A percentile compares a stretch with the other conserved stretches of the same genome.
Evolutionary conservation across 169 alveolate species (phyloP).

Genomic region (Eimeria tenella): DNA sequence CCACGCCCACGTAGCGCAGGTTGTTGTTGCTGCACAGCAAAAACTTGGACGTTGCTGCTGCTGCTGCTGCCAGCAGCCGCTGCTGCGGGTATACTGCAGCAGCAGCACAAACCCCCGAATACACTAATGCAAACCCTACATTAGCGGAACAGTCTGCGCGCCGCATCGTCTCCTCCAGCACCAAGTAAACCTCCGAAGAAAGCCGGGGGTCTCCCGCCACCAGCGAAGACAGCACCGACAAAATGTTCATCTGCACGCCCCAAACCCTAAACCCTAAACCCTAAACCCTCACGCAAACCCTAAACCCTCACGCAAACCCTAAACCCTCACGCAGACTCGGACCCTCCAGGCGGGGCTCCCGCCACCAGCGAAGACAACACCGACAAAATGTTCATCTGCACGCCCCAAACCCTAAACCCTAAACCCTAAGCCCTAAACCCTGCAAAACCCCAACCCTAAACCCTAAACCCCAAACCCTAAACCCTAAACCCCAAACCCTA

Average conservation of each 20-base stretch:
- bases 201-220: slow-evolving; percentile 92
- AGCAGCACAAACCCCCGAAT: slow-evolving; percentile 94
- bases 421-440: too few species aligned
- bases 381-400: slow-evolving; percentile 70
- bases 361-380: slow-evolving; percentile 89
- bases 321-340: not conserved
- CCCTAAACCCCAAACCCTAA: not conserved
- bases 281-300: not conserved
- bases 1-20: slow-evolving; percentile 95
- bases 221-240: slow-evolving; percentile 85
- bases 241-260: slow-evolving; percentile 51
- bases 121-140: slow-evolving; percentile 95
- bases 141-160: slow-evolving; percentile 93
- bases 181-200: slow-evolving; percentile 94
- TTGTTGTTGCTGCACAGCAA: slow-evolving; percentile 92
- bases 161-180: slow-evolving; percentile 89
- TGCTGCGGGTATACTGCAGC: slow-evolving; percentile 93
- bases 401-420: slow-evolving; percentile 36
- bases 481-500: slow-evolving; percentile 2
- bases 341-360: slow-evolving; percentile 81
- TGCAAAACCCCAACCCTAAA: not conserved
- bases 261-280: slow-evolving; percentile 11
- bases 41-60: slow-evolving; percentile 92
- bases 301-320: not conserved
- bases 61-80: slow-evolving; percentile 92